These are phyloP conservation scores for Phytophthora fragariaefolia DNA, from an alignment of 352 stramenopile species.

Conservation along the genomic window DNA sequence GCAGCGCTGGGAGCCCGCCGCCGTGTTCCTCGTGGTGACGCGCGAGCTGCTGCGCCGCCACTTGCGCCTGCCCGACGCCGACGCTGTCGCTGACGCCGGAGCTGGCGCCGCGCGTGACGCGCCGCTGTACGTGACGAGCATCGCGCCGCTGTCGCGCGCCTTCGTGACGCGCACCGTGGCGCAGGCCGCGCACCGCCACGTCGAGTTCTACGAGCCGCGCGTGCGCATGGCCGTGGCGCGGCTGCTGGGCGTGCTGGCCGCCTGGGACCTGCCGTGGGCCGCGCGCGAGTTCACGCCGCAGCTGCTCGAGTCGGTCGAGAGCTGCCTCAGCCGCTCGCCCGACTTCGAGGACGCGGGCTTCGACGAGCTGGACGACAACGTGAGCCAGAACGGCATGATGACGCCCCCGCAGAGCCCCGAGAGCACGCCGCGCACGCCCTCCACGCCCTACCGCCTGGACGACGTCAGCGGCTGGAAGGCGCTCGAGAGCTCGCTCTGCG, in stretches of 20 bases:
- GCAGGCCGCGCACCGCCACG: conserved; percentile 49
- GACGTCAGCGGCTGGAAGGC: conserved; percentile 97
- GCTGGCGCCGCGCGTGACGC: not conserved
- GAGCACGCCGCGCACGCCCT: conserved; percentile 71
- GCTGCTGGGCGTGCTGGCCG: conserved; percentile 72
- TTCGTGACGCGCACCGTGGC: conserved; percentile 59
- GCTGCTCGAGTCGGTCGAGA: conserved; percentile 79
- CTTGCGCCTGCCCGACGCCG: conserved; percentile 34
- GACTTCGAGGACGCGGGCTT: conserved; percentile 85
- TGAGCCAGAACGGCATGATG: conserved; percentile 82
- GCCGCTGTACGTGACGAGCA: conserved; percentile 22
- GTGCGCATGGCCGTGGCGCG: conserved; percentile 82
- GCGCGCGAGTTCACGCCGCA: conserved; percentile 68
- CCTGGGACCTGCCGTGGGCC: conserved; percentile 62
- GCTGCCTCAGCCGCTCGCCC: conserved; percentile 75
- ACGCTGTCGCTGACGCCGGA: conserved; percentile 40
- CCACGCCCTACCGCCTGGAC: conserved; percentile 89
- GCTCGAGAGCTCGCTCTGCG: conserved; percentile 93
- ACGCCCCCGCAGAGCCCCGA: conserved; percentile 69
- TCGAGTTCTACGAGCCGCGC: conserved; percentile 90
- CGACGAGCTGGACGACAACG: conserved; percentile 80
- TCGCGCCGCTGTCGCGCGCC: conserved; percentile 44
- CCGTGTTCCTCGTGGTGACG: conserved; percentile 66
- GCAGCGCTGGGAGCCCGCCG: conserved; percentile 80
- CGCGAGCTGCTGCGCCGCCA: conserved; percentile 54